These are phyloP conservation scores for Neofusicoccum parvum DNA, from an alignment of 2,329 filamentous ascomycete genomes.

Conservation along the genomic window DNA sequence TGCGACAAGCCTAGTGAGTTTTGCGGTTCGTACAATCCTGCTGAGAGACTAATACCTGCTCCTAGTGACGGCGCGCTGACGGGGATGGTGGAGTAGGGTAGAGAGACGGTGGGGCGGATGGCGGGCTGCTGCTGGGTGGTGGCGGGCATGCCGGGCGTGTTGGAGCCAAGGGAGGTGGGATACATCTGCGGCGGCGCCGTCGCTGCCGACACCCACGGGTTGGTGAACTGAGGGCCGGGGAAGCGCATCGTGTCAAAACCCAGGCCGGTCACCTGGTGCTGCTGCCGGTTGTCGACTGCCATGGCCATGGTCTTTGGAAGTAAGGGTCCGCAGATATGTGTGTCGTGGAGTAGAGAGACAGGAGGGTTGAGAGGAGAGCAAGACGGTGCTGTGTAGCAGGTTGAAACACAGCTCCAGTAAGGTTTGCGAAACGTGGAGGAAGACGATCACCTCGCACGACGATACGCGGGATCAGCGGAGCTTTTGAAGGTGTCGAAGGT, in stretches of 20 bases:
- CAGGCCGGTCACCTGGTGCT: conserved; percentile 64
- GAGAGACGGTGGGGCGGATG: conserved; percentile 62
- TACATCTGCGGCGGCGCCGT: conserved; percentile 62
- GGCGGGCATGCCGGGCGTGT: conserved; percentile 58
- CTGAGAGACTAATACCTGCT: conserved; percentile 66
- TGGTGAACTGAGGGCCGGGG: conserved; percentile 74
- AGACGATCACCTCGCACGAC: conserved; percentile 48
- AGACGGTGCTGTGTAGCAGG: conserved; percentile 26
- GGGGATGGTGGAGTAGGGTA: conserved; percentile 75
- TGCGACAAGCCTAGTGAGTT: conserved; percentile 71
- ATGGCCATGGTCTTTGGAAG: conserved; percentile 71
- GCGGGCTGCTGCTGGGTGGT: conserved; percentile 61
- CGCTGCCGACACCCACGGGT: conserved; percentile 76
- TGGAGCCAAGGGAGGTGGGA: conserved; percentile 65
- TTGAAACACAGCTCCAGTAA: conserved; percentile 40
- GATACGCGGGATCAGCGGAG: conserved; percentile 51
- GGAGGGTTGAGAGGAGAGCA: conserved; percentile 22
- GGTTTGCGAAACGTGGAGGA: conserved; percentile 50
- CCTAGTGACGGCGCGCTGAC: conserved; percentile 70
- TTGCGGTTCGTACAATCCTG: conserved; percentile 62
- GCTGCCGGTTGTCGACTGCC: conserved; percentile 89
- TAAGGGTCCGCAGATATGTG: conserved; percentile 21
- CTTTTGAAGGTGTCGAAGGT: conserved; percentile 41
- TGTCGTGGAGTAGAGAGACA: conserved; percentile 19
- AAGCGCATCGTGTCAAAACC: conserved; percentile 82